Evolutionary conservation across 1,139 yeast species (phyloP).

Genomic region (Debaryomyces robertsiae): DNA sequence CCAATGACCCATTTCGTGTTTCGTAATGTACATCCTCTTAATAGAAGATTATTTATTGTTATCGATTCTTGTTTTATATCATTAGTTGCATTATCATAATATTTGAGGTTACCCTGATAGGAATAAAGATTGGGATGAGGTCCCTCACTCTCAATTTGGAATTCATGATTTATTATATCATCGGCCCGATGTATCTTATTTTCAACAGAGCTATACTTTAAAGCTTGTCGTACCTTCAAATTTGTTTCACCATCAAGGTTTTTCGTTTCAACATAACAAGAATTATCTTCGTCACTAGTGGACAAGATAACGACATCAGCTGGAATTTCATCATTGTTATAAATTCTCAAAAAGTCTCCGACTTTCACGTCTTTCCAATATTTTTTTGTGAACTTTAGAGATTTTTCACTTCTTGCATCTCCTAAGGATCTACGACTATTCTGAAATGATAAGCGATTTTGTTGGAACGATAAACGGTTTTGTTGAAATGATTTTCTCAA

Average conservation of each 20-base stretch:
- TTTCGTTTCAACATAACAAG: conserved; percentile 60
- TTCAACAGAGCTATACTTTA: conserved; percentile 43
- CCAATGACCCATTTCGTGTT: conserved; percentile 61
- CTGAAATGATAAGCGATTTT: conserved; percentile 23
- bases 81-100: conserved; percentile 25
- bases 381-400: conserved; percentile 34
- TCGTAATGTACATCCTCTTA: conserved; percentile 55
- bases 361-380: conserved; percentile 59
- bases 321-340: conserved; percentile 60
- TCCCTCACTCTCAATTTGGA: conserved; percentile 54
- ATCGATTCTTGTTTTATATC: conserved; percentile 41
- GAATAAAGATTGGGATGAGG: conserved; percentile 58
- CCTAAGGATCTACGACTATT: conserved; percentile 13
- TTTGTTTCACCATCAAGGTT: conserved; percentile 66
- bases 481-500: neutral
- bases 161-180: conserved; percentile 43
- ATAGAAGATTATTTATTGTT: conserved; percentile 49
- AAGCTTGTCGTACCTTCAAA: conserved; percentile 53
- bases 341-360: conserved; percentile 55
- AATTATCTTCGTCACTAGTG: conserved; percentile 55
- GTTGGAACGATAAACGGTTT: conserved; percentile 27
- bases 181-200: conserved; percentile 41
- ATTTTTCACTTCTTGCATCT: conserved; percentile 17
- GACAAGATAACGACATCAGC: conserved; percentile 55
- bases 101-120: conserved; percentile 55